A percentile compares a stretch with the other conserved stretches of the same genome.
Evolutionary conservation across 2,329 filamentous ascomycete genomes (phyloP).

Genomic region (Monilinia polystroma): DNA sequence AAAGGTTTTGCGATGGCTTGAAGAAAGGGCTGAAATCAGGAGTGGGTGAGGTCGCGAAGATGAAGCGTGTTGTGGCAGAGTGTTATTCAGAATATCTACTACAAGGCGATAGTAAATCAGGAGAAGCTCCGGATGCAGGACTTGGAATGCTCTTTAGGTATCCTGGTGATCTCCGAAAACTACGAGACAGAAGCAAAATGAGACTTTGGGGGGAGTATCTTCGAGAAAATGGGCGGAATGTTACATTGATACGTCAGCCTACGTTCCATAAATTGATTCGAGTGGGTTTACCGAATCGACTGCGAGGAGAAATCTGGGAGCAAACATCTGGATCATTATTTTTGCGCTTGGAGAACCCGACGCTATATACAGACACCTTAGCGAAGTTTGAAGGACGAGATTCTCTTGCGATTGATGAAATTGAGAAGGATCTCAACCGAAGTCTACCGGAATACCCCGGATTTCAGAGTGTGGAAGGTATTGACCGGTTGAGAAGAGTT

Average conservation of each 20-base stretch:
- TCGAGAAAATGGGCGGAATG: conserved; percentile 89
- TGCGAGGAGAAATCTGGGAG: conserved; percentile 96
- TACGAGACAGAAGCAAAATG: conserved; percentile 96
- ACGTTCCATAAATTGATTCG: conserved; percentile 97
- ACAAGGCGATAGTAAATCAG: conserved; percentile 59
- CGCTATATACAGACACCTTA: conserved; percentile 79
- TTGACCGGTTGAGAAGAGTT: conserved; percentile 82
- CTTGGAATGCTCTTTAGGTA: conserved; percentile 92
- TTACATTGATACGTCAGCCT: conserved; percentile 87
- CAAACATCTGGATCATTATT: conserved; percentile 89
- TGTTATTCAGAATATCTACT: conserved; percentile 90
- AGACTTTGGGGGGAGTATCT: conserved; percentile 95
- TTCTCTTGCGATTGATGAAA: conserved; percentile 96
- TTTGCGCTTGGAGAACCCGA: conserved; percentile 80
- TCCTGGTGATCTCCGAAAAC: conserved; percentile 89
- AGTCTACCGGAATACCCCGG: conserved; percentile 96
- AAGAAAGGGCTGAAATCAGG: conserved; percentile 86
- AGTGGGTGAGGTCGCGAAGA: conserved; percentile 82
- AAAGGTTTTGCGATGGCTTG: conserved; percentile 92
- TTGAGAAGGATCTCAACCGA: conserved; percentile 96
- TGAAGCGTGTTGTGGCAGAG: conserved; percentile 75
- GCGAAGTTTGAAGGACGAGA: conserved; percentile 79
- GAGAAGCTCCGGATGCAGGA: conserved; percentile 81
- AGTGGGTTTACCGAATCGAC: conserved; percentile 87
- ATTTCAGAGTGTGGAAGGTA: conserved; percentile 94